Conservation (phyloP, 345 rosid genomes). For the Kernera saxatilis region DNA sequence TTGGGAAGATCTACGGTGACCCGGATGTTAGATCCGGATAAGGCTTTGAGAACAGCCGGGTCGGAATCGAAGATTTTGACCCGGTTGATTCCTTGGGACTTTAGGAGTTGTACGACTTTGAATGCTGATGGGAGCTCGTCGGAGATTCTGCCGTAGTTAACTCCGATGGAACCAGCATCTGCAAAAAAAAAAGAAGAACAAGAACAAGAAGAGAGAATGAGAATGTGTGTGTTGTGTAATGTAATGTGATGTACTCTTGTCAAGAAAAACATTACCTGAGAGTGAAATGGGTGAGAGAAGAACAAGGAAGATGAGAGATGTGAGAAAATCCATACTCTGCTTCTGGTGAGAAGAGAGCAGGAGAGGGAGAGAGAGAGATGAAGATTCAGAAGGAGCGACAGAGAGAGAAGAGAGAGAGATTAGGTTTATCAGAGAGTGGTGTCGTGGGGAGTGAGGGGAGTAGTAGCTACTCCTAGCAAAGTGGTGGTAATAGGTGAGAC, state of each 20-base stretch:
- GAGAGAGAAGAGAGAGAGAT: neutral
- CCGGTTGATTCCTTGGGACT: constrained; percentile 59
- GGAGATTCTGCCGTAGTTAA: constrained; percentile 87
- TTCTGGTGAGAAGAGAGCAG: constrained; percentile 19
- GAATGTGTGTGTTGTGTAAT: neutral
- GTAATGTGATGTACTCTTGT: neutral
- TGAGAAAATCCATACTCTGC: constrained; percentile 21
- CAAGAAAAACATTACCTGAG: constrained; percentile 15
- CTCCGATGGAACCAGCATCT: constrained; percentile 80
- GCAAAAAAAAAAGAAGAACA: constrained; percentile 13
- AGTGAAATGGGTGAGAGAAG: constrained; percentile 4
- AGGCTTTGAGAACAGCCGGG: constrained; percentile 66
- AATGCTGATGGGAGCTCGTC: constrained; percentile 70
- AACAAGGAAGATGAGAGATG: neutral
- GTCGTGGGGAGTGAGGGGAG: constrained; percentile 4
- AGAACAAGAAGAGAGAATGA: neutral
- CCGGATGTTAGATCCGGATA: constrained; percentile 70
- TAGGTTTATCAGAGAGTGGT: constrained; percentile 10
- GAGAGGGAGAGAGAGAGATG: neutral
- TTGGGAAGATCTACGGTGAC: constrained; percentile 91
- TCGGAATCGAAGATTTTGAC: constrained; percentile 85
- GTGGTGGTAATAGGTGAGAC: neutral
- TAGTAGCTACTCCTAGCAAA: neutral
- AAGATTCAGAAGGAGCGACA: neutral
- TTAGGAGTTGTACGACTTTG: constrained; percentile 66